A percentile compares a stretch with the other conserved stretches of the same genome.
Evolutionary conservation across 495 filamentous ascomycete genomes (phyloP).

Genomic region (Elasticomyces elasticus): DNA sequence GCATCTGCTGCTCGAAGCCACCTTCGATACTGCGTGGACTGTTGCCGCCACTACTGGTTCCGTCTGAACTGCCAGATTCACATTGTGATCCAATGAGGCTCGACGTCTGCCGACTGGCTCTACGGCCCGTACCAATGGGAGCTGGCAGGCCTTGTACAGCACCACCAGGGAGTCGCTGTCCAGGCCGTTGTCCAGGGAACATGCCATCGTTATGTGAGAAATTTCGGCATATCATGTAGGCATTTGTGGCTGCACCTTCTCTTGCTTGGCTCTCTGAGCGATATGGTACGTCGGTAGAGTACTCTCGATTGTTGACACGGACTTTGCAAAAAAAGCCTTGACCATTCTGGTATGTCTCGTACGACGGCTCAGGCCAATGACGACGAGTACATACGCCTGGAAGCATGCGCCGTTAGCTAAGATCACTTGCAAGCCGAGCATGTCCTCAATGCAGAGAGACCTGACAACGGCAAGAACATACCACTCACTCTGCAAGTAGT

Average conservation of each 20-base stretch:
- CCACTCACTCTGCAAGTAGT: conserved; percentile 56
- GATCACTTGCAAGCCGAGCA: neutral
- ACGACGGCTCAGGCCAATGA: conserved; percentile 86
- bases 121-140: conserved; percentile 53
- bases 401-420: neutral
- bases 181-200: conserved; percentile 57
- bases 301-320: conserved; percentile 92
- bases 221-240: conserved; percentile 96
- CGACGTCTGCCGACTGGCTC: conserved; percentile 19
- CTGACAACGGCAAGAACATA: neutral
- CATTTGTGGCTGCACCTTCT: conserved; percentile 92
- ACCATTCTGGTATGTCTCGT: conserved; percentile 64
- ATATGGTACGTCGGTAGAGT: conserved; percentile 81
- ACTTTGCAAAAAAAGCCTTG: conserved; percentile 83
- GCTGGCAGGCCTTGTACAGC: conserved; percentile 81
- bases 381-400: conserved; percentile 85
- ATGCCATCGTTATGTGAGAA: conserved; percentile 97
- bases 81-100: conserved; percentile 32
- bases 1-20: conserved; percentile 28
- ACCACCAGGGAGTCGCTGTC: conserved; percentile 60
- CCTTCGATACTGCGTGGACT: conserved; percentile 46
- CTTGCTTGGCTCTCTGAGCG: conserved; percentile 71
- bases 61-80: conserved; percentile 13
- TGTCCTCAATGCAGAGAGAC: neutral
- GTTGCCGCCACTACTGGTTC: conserved; percentile 42